These are phyloP conservation scores for Talaromyces sp. DNA, from an alignment of 2,329 filamentous ascomycete genomes.

Conservation along the genomic window DNA sequence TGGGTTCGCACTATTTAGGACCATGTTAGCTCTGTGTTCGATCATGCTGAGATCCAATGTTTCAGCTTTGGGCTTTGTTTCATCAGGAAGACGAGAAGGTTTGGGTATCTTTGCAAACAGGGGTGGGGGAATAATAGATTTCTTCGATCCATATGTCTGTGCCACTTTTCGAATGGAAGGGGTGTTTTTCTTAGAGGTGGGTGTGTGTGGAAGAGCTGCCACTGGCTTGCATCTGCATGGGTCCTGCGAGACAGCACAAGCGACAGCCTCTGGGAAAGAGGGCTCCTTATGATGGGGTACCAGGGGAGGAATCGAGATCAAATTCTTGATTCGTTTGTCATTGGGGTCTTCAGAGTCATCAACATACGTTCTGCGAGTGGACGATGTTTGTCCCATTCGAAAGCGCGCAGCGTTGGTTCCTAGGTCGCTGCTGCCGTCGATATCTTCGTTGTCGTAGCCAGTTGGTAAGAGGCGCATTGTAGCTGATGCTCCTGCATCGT, in stretches of 20 bases:
- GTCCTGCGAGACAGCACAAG: slow-evolving; percentile 18
- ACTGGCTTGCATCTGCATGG: slow-evolving; percentile 11
- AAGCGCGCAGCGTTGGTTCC: slow-evolving; percentile 26
- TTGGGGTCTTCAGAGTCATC: not conserved
- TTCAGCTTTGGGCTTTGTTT: slow-evolving; percentile 5
- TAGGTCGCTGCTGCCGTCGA: slow-evolving; percentile 26
- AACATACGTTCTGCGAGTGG: slow-evolving; percentile 39
- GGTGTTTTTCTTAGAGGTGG: not conserved
- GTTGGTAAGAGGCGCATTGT: slow-evolving; percentile 48
- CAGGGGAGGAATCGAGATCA: slow-evolving; percentile 18
- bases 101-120: slow-evolving; percentile 8
- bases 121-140: slow-evolving; percentile 2
- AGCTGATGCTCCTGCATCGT: slow-evolving; percentile 25
- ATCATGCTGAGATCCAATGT: slow-evolving; percentile 16
- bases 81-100: slow-evolving; percentile 1
- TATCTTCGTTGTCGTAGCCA: slow-evolving; percentile 35
- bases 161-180: not conserved
- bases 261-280: slow-evolving; percentile 14
- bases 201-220: slow-evolving; percentile 8
- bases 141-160: not conserved
- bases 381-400: slow-evolving; percentile 27
- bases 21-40: slow-evolving; percentile 16
- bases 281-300: slow-evolving; percentile 17
- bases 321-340: not conserved
- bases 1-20: slow-evolving; percentile 15